These are phyloP conservation scores for Thelephora ganbajun DNA, from an alignment of 768 basidiomycete species.

Conservation along the genomic window DNA sequence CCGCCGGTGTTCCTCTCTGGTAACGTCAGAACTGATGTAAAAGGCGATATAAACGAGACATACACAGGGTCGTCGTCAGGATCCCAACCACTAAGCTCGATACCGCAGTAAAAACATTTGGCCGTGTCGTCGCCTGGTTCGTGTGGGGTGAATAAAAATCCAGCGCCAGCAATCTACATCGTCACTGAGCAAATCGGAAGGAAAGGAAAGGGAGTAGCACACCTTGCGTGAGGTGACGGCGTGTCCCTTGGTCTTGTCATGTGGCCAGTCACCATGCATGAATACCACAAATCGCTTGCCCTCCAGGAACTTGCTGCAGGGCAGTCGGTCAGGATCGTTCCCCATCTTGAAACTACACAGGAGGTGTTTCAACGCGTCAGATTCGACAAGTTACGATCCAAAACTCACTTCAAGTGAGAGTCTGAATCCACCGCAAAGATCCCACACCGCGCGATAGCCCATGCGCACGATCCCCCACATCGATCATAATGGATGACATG, in stretches of 20 bases:
- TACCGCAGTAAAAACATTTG: constrained; percentile 75
- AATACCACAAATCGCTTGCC: constrained; percentile 62
- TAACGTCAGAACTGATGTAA: background rate
- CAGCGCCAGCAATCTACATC: constrained; percentile 73
- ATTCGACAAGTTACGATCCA: constrained; percentile 46
- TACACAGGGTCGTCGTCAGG: constrained; percentile 78
- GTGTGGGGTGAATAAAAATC: constrained; percentile 72
- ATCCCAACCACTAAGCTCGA: constrained; percentile 79
- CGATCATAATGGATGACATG: constrained; percentile 70
- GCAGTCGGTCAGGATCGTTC: constrained; percentile 19
- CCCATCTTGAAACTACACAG: too few species aligned
- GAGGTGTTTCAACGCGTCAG: constrained; percentile 25
- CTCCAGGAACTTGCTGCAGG: constrained; percentile 54
- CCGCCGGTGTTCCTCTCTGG: constrained; percentile 63
- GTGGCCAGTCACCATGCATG: constrained; percentile 47
- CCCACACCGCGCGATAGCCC: constrained; percentile 74
- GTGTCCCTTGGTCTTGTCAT: constrained; percentile 47
- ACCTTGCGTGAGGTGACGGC: constrained; percentile 65
- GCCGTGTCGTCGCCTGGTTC: constrained; percentile 61
- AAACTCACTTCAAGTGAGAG: constrained; percentile 37
- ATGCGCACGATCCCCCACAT: constrained; percentile 52
- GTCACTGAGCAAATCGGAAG: constrained; percentile 3
- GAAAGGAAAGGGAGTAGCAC: background rate
- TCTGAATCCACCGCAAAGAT: constrained; percentile 39
- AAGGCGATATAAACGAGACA: constrained; percentile 14